phyloP scores from a whole-genome alignment of 345 rosid species.

The Eucalyptus paniculata region DNA sequence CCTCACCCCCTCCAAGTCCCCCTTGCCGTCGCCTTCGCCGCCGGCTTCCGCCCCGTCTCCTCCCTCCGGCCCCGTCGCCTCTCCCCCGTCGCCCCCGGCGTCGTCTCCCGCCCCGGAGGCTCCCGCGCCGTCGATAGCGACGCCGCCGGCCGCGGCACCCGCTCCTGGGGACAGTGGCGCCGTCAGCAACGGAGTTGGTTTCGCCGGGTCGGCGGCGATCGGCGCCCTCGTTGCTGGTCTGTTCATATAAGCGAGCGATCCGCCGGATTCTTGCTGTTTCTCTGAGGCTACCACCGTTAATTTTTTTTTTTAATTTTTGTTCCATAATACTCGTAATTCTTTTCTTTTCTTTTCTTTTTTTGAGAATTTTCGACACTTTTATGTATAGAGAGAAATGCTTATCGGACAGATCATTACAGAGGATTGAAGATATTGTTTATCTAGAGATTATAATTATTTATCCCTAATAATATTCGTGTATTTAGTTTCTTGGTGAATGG shows the following conservation, averaged over 20 bases:
- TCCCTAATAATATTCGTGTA: no score
- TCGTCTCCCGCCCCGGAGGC: background rate
- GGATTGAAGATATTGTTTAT: background rate
- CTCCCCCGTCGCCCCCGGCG: background rate
- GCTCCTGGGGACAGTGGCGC: background rate
- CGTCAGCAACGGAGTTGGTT: background rate
- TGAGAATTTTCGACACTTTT: background rate
- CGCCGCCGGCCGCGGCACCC: conserved; percentile 1
- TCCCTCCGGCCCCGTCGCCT: background rate
- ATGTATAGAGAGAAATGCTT: background rate
- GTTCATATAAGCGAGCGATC: background rate
- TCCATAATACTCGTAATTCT: background rate
- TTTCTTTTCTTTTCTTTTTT: background rate
- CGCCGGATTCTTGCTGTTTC: background rate
- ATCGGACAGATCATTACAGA: background rate
- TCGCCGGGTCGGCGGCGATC: background rate
- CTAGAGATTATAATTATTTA: background rate
- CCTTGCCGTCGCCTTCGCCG: background rate
- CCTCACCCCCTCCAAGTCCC: background rate
- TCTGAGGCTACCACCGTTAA: background rate
- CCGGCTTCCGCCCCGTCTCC: conserved; percentile 10
- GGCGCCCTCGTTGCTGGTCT: background rate
- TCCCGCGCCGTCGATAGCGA: background rate
- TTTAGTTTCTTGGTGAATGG: no score
- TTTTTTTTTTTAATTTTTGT: background rate